These are phyloP conservation scores for Chytridiales sp. DNA, from an alignment of 371 early-diverging fungal species.

Conservation along the genomic window DNA sequence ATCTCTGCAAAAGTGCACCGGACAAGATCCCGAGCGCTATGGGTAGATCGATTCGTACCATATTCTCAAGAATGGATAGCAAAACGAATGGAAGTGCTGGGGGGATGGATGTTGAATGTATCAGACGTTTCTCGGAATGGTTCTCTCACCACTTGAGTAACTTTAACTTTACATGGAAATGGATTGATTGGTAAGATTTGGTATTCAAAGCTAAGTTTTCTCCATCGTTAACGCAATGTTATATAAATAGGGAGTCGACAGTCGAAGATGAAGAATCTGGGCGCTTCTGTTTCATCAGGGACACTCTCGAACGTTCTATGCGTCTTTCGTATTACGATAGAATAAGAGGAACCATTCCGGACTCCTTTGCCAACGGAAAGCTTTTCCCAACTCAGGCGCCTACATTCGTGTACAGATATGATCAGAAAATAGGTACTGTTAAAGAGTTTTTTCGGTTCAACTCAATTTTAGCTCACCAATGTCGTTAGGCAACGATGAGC, in stretches of 20 bases:
- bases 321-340: slow-evolving; percentile 86
- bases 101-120: slow-evolving; percentile 82
- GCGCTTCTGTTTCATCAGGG: slow-evolving; percentile 66
- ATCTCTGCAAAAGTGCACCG: slow-evolving; percentile 74
- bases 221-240: not conserved
- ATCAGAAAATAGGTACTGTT: slow-evolving; percentile 14
- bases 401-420: slow-evolving; percentile 66
- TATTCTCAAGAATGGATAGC: slow-evolving; percentile 61
- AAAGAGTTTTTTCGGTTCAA: not conserved
- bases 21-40: slow-evolving; percentile 65
- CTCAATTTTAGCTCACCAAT: too few species aligned
- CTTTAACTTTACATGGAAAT: slow-evolving; percentile 89
- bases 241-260: slow-evolving; percentile 27
- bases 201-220: slow-evolving; percentile 3
- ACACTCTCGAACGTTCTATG: slow-evolving; percentile 68
- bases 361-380: slow-evolving; percentile 44
- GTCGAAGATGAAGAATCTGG: slow-evolving; percentile 30
- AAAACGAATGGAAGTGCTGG: slow-evolving; percentile 15
- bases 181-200: slow-evolving; percentile 71
- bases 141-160: slow-evolving; percentile 90
- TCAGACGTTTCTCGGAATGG: slow-evolving; percentile 78
- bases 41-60: slow-evolving; percentile 58
- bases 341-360: slow-evolving; percentile 74
- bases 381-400: slow-evolving; percentile 70
- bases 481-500: too few species aligned